Evolutionary conservation across 768 basidiomycete genomes (phyloP), one percentile per base, ranked within the genome.

Genomic region (Piloderma croceum): DNA sequence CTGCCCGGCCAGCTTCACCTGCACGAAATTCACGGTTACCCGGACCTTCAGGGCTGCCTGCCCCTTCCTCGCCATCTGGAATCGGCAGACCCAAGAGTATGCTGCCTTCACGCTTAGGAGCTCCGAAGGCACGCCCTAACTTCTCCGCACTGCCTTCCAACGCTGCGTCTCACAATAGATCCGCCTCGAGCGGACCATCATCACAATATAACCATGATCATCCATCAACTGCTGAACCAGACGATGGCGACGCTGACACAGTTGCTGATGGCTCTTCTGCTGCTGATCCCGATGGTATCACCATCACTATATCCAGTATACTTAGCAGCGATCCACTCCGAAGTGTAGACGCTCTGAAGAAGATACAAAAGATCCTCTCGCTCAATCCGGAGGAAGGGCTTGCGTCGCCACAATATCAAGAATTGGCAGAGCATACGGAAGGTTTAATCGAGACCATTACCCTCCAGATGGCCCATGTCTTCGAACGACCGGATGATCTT

Each of bases 261-360:
- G 42, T 21, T 43, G n/a, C n/a, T n/a, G n/a, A n/a, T n/a, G n/a
- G n/a, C n/a, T n/a, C n/a, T n/a, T 15, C 44, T 24, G 21, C 47
- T 36, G 15, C 19, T 13, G 36, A 20, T 22, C 17, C 7, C 22
- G 78, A 79, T 42, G 83, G 81, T 45, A 83, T 91, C 42, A 79
- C 83, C 6, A 69, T 90, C 37, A 82, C 79, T 3, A 93, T 96
- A 45, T 91, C 86, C 21, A 90, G 83, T 43, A 90, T 94, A 38
- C 71, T 93, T 35, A 90, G 88, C 56, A 87, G 81, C 45, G 90
- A 97, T 66, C 76, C 89, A 0, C 65, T 76, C 17, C 76, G 83
- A 20, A 90, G 90, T 52, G 91, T 97, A 20, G 92, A 98, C 45
- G 89, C 91, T 0, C 68, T 99, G 52, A 99, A 99, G 69, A 84